Percentiles rank a stretch among this genome's conserved stretches.
These are phyloP conservation scores for Phaeotremella fagi DNA, from an alignment of 768 basidiomycete genomes.

Conservation along the genomic window DNA sequence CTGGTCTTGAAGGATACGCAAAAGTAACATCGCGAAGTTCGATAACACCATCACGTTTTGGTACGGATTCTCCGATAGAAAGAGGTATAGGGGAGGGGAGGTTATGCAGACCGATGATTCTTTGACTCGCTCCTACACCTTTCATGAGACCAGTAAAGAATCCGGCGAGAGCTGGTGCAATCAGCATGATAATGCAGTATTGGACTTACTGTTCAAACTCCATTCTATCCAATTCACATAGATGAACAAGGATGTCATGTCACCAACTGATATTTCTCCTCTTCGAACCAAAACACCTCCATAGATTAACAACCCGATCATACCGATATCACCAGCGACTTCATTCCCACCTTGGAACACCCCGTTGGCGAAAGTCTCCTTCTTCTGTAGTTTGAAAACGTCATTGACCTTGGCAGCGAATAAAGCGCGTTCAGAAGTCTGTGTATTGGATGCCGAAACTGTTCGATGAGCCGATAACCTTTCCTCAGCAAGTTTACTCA, in stretches of 20 bases:
- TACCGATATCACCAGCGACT: constrained; percentile 40
- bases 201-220: constrained; percentile 32
- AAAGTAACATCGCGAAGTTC: constrained; percentile 77
- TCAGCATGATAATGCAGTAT: not conserved
- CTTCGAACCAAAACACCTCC: constrained; percentile 83
- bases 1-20: constrained; percentile 79
- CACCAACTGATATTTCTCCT: constrained; percentile 79
- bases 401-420: constrained; percentile 60
- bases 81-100: constrained; percentile 46
- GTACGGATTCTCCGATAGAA: constrained; percentile 25
- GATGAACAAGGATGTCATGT: constrained; percentile 42
- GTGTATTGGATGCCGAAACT: constrained; percentile 75
- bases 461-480: constrained; percentile 54
- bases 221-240: constrained; percentile 46
- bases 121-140: constrained; percentile 82
- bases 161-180: constrained; percentile 27
- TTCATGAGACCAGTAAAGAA: constrained; percentile 82
- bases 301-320: constrained; percentile 53
- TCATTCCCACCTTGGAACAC: constrained; percentile 71
- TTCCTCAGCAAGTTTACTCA: constrained; percentile 89
- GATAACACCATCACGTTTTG: constrained; percentile 54
- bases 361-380: constrained; percentile 80
- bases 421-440: constrained; percentile 65
- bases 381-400: constrained; percentile 69
- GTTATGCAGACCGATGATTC: constrained; percentile 83